These are phyloP conservation scores for Boletus subluridellus DNA, from an alignment of 1,284 basidiomycete genomes.

Conservation along the genomic window DNA sequence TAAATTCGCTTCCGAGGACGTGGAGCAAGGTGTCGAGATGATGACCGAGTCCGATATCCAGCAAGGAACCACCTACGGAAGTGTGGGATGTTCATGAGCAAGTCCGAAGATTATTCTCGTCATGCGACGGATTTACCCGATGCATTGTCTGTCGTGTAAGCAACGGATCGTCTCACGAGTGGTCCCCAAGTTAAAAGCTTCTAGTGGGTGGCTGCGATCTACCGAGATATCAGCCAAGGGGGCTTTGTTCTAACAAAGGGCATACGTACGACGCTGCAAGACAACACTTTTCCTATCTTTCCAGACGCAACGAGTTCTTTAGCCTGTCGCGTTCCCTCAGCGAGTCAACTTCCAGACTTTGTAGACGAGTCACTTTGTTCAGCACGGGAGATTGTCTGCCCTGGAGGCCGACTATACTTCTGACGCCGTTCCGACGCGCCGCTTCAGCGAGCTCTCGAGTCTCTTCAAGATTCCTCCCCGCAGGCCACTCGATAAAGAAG, in stretches of 20 bases:
- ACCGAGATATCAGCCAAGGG: background rate
- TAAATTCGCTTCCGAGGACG: conserved; percentile 13
- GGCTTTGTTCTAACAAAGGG: too few species aligned
- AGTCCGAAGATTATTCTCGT: background rate
- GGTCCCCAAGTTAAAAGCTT: conserved; percentile 7
- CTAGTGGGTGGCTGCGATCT: conserved; percentile 11
- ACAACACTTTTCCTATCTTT: conserved; percentile 12
- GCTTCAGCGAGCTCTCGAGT: conserved; percentile 12
- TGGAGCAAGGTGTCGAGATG: conserved; percentile 16
- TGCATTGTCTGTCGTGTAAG: conserved; percentile 7
- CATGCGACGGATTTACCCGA: conserved; percentile 2
- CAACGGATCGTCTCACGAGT: conserved; percentile 6
- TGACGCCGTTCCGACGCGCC: conserved; percentile 10
- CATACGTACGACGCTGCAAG: conserved; percentile 13
- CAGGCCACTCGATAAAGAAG: conserved; percentile 18
- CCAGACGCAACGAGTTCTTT: conserved; percentile 13
- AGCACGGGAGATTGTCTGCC: conserved; percentile 15
- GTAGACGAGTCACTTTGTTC: conserved; percentile 2
- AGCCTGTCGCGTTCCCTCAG: background rate
- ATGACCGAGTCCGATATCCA: conserved; percentile 12
- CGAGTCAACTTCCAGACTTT: too few species aligned
- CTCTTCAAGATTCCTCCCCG: conserved; percentile 9
- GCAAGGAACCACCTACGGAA: conserved; percentile 4
- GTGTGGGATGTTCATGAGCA: background rate
- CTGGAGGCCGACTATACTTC: conserved; percentile 11